phyloP scores from a whole-genome alignment of 2,329 filamentous ascomycete genomes.

The Passalora sequoiae region DNA sequence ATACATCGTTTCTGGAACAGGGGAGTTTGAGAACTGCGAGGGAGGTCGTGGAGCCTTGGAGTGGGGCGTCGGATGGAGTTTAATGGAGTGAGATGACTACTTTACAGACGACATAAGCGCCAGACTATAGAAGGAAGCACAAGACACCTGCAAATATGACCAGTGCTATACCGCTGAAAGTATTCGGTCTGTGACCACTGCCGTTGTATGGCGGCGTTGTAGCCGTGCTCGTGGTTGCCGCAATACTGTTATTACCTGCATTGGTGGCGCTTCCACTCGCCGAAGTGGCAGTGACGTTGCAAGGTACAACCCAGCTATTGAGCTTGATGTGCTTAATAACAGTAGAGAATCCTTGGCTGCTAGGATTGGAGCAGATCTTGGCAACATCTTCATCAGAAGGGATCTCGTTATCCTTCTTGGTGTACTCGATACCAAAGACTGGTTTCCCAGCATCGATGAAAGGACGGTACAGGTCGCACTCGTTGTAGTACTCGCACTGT shows the following conservation, averaged over 20 bases:
- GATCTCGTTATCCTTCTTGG: neutral
- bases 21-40: no score
- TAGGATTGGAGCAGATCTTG: neutral
- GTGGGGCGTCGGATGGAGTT: no score
- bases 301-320: neutral
- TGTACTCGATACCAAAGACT: slow-evolving; percentile 69
- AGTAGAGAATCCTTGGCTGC: neutral
- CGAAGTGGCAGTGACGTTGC: neutral
- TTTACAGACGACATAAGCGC: no score
- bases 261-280: neutral
- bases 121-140: no score
- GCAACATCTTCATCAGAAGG: neutral
- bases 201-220: neutral
- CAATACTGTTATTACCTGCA: neutral
- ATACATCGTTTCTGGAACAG: no score
- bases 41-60: no score
- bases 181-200: no score
- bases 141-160: no score
- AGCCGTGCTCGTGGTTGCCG: neutral
- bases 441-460: slow-evolving; percentile 60
- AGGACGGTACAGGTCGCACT: slow-evolving; percentile 55
- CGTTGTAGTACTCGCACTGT: slow-evolving; percentile 38
- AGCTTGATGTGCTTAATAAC: slow-evolving; percentile 1
- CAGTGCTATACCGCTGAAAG: no score
- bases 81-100: no score